A percentile compares a stretch with the other conserved stretches of the same genome.
Conservation (phyloP, 1,139 yeast species). For the Saccharomyces hybrid region DNA sequence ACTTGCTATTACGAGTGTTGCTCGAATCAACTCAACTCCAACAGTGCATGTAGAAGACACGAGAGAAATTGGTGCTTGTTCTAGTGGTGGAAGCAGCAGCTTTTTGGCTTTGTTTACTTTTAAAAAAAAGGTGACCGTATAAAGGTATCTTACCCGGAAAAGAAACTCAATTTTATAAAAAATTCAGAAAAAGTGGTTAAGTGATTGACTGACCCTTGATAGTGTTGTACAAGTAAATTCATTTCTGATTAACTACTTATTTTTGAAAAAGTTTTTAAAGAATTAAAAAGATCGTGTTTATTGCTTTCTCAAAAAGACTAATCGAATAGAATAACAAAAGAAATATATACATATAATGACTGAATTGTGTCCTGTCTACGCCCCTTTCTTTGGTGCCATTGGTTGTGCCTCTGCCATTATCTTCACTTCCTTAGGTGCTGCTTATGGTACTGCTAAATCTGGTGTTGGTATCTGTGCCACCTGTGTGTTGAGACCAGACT, state of each 20-base stretch:
- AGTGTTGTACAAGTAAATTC: not conserved
- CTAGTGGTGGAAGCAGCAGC: not conserved
- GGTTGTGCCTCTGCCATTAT: conserved; percentile 99
- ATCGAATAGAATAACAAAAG: not conserved
- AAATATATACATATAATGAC: conserved; percentile 17
- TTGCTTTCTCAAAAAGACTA: conserved; percentile 1
- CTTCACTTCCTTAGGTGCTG: conserved; percentile 98
- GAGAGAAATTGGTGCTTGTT: not conserved
- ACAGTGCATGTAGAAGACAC: not conserved
- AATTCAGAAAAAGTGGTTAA: not conserved
- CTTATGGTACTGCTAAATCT: conserved; percentile 98
- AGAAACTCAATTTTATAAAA: not conserved
- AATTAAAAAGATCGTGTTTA: not conserved
- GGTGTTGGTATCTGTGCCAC: conserved; percentile 99
- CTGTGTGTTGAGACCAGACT: conserved; percentile 94
- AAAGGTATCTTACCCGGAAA: not conserved
- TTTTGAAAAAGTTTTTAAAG: not conserved
- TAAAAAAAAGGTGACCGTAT: not conserved
- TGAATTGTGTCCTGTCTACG: conserved; percentile 36
- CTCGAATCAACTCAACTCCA: not conserved
- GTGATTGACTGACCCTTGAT: conserved; percentile 1
- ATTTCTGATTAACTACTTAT: not conserved
- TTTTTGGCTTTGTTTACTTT: not conserved
- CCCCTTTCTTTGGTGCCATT: conserved; percentile 92
- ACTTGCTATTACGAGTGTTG: not conserved